A percentile compares a stretch with the other conserved stretches of the same genome.
phyloP scores from a whole-genome alignment of 2,329 filamentous ascomycete species.

The Botrytis cinerea region DNA sequence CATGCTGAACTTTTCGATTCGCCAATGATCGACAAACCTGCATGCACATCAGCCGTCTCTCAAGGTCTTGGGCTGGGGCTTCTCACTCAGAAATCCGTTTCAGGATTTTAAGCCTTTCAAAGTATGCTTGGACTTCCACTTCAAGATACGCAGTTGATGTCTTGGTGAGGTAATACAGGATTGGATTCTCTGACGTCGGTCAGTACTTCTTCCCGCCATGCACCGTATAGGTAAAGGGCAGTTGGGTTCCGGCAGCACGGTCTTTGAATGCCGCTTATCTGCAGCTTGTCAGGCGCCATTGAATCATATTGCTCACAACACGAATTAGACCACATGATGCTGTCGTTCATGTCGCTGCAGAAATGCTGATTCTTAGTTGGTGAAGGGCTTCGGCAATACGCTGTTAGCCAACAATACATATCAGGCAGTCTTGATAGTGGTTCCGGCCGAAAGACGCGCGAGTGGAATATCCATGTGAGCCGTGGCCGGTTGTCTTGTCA shows the following conservation, averaged over 20 bases:
- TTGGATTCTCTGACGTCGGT: not conserved
- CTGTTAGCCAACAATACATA: not conserved
- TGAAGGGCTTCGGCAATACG: not conserved
- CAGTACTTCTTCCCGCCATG: too few relatives aligned
- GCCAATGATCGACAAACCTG: not conserved
- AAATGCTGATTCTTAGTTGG: not conserved
- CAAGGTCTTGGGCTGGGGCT: not conserved
- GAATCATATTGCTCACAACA: too few relatives aligned
- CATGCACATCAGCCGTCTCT: not conserved
- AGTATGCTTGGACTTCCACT: not conserved
- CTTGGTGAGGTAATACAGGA: not conserved
- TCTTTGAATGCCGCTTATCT: not conserved
- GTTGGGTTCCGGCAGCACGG: not conserved
- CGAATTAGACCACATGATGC: not conserved
- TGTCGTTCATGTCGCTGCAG: not conserved
- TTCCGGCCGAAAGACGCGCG: not conserved
- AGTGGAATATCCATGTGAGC: not conserved
- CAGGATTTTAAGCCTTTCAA: not conserved
- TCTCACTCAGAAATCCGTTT: not conserved
- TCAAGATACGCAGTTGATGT: not conserved
- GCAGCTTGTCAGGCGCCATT: not conserved
- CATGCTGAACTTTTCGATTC: not conserved
- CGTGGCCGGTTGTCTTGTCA: not conserved
- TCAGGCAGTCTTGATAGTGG: not conserved
- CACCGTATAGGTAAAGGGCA: not conserved